These are phyloP conservation scores for Vigna angularis DNA, from an alignment of 306 rosid genomes.

Conservation along the genomic window DNA sequence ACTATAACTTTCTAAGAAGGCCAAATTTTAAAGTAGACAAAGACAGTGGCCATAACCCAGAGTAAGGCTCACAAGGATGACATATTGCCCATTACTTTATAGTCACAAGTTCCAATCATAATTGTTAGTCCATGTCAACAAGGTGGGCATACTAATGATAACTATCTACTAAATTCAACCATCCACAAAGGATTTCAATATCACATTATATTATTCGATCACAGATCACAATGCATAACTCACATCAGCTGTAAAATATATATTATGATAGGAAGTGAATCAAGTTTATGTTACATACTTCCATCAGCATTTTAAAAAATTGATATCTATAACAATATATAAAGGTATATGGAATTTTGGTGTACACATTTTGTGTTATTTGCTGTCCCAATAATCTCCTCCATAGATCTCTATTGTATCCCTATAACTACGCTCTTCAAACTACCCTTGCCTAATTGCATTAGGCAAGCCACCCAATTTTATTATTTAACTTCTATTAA, in stretches of 20 bases:
- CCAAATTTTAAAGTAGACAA: slow-evolving; percentile 6
- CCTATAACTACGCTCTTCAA: too few species aligned
- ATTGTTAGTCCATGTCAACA: neutral
- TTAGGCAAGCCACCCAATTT: too few species aligned
- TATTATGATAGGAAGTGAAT: neutral
- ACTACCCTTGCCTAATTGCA: too few species aligned
- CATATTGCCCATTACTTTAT: neutral
- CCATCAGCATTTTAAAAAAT: slow-evolving; percentile 23
- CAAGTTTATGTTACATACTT: neutral
- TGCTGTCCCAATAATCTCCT: too few species aligned
- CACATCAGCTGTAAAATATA: slow-evolving; percentile 1
- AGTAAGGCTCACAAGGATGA: slow-evolving; percentile 9
- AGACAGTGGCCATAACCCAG: slow-evolving; percentile 1
- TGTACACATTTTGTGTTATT: too few species aligned
- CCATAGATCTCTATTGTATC: too few species aligned
- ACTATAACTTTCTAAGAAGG: neutral
- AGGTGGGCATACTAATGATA: neutral
- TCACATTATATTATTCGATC: neutral
- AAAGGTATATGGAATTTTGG: too few species aligned
- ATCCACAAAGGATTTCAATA: neutral
- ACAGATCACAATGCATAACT: neutral
- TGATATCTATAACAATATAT: neutral
- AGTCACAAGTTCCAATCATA: neutral
- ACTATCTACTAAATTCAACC: neutral
- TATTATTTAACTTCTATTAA: too few species aligned